A percentile compares a stretch with the other conserved stretches of the same genome.
phyloP scores from a whole-genome alignment of 2,329 filamentous ascomycete genomes.

The Exophiala spinifera region DNA sequence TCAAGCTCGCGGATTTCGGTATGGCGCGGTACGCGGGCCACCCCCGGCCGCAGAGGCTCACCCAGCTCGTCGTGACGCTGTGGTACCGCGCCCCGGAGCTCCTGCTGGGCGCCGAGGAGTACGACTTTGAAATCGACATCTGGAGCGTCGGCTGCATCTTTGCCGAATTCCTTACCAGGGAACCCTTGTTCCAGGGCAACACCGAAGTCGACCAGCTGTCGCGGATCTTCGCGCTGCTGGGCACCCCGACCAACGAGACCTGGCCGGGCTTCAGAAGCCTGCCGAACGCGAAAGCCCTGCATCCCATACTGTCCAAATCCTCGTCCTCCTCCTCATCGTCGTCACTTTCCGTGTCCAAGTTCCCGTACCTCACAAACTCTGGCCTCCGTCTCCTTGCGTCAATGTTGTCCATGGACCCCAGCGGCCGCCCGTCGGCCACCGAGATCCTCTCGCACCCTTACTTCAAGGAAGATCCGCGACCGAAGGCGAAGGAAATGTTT shows the following conservation, averaged over 20 bases:
- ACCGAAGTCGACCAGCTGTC: constrained; percentile 91
- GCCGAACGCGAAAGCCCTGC: constrained; percentile 78
- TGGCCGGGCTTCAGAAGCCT: constrained; percentile 88
- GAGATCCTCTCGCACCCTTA: constrained; percentile 78
- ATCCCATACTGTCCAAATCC: constrained; percentile 47
- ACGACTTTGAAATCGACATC: constrained; percentile 78
- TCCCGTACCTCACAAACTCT: constrained; percentile 75
- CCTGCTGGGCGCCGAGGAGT: constrained; percentile 73
- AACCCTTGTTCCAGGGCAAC: constrained; percentile 78
- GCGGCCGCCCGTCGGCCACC: constrained; percentile 64
- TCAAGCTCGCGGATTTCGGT: constrained; percentile 97
- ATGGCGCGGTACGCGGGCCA: constrained; percentile 90
- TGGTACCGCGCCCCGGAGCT: constrained; percentile 96
- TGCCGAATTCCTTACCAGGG: constrained; percentile 79
- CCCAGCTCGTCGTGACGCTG: constrained; percentile 89
- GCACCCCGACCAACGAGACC: constrained; percentile 73
- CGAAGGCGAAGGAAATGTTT: constrained; percentile 88
- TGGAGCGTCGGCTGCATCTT: constrained; percentile 98
- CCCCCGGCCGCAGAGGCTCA: constrained; percentile 67
- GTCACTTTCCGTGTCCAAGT: constrained; percentile 55
- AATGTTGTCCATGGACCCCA: constrained; percentile 73
- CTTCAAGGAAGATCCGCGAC: constrained; percentile 83
- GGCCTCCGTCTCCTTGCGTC: constrained; percentile 67
- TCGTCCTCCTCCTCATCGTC: neutral
- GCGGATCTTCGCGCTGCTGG: constrained; percentile 85